Base-by-base conservation (phyloP, 306 rosid genomes). In the Acmispon strigosus region DNA sequence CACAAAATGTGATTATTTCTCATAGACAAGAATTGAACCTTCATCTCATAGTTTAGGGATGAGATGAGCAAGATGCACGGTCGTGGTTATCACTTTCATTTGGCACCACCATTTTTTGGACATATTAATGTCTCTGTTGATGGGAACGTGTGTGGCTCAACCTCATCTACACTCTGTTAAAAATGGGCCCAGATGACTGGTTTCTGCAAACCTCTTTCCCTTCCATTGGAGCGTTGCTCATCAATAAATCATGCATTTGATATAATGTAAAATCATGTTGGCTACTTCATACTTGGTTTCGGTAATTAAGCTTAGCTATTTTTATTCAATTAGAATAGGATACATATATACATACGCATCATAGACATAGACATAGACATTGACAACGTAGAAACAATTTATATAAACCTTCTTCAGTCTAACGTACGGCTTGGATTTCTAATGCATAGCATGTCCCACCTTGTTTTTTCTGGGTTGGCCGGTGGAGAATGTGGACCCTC, bases 141-240 rank as follows among this genome's bases (percentile, higher is more conserved):
- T 70, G 73, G 73, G 78, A 75, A 75, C 55, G 2, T 72, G 8
- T 54, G 71, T 62, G 87, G 86, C 55, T 66, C 5, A 61, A 9
- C 43, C 15, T 79, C 0, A 66, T 16, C 41, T 54, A 0, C 11
- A 4, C 24, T 10, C n/a, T 7, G 4, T 1, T 0, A 14, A 24
- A 41, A 39, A 4, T 48, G 76, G 81, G 47, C 8, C 86, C 45
- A 18, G 22, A 1, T 60, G 54, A 44, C 75, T 32, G 37, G 43
- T n/a, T 80, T 76, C 68, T 43, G n/a, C 15, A 58, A 50, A 8
- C 71, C 32, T 76, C 72, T 59, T 50, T 70, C 84, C 10, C 49
- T 79, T 47, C n/a, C 24, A 6, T 24, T 66, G 62, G 11, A 15
- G 36, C n/a, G 6, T 32, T 52, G 18, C 24, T 60, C 16, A 4